Evolutionary conservation across 768 basidiomycete species (phyloP), one percentile per base, ranked within the genome.

Genomic region (Mycena epipterygia): DNA sequence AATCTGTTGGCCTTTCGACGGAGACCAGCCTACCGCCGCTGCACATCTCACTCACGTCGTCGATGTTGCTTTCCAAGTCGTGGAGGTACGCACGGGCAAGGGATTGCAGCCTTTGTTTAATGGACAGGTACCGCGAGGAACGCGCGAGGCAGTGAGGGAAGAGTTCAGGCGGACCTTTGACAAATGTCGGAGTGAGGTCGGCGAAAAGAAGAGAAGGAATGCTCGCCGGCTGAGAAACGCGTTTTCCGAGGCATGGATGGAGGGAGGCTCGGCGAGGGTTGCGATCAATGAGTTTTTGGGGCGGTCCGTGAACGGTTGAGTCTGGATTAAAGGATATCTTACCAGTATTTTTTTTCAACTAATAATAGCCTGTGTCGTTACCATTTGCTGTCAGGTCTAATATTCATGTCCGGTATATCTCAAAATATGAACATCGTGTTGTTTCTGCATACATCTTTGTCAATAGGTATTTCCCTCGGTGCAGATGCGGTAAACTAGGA

Each of bases 1-100:
- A 48, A 76, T 78, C 17, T 73, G 67, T 27, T 78, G 77, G 77
- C 77, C 75, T 1, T 71, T 78, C 42, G 61, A 66, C 11, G 71
- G 55, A 5, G 75, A 78, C 33, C 77, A 78, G 59, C 77, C 77
- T 0, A 32, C 66, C 0, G 69, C 73, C 1, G 74, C 77, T 0
- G 60, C 46, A 0, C 70, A 75, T 23, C 64, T 76, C 23, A 60
- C 70, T 1, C 68, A 70, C 2, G 73, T 65, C 25, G 70, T 78
- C 29, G 64, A 74, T 19, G 73, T 42, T 12, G 75, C 70, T 4
- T 75, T 77, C 37, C 74, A 77, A 23, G 68, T 77, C 0, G 41
- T 73, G 11, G 69, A 77, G 48, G 74, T 77, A 33, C 70, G 75
- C 5, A 73, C 75, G 7, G 74, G 73, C 0, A 41, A 49, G 17